These are phyloP conservation scores for Brassica rapa DNA, from an alignment of 345 rosid genomes.

Conservation along the genomic window DNA sequence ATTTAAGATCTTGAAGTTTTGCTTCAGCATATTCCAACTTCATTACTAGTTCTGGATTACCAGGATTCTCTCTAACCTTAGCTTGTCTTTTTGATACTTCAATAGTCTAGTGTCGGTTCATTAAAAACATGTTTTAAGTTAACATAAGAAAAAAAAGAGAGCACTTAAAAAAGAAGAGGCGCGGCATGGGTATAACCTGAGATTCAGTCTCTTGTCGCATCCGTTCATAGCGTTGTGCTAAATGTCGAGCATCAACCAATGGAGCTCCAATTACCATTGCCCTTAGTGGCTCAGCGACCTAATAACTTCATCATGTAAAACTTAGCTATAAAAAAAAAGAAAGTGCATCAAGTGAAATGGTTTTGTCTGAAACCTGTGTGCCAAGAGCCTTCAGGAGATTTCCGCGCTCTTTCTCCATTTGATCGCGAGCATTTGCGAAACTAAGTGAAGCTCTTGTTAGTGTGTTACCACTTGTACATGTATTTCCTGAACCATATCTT, in stretches of 20 bases:
- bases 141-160: background rate
- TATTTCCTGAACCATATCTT: conserved; percentile 83
- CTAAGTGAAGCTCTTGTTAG: conserved; percentile 71
- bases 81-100: conserved; percentile 88
- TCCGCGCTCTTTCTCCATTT: conserved; percentile 88
- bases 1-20: conserved; percentile 75
- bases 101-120: conserved; percentile 23
- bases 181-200: conserved; percentile 56
- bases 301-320: conserved; percentile 34
- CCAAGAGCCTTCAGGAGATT: conserved; percentile 80
- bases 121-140: background rate
- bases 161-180: background rate
- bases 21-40: conserved; percentile 78
- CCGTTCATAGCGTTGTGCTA: conserved; percentile 94
- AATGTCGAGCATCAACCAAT: conserved; percentile 92
- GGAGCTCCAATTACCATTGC: conserved; percentile 97
- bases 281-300: conserved; percentile 95
- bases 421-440: conserved; percentile 71
- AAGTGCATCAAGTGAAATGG: background rate
- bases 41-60: conserved; percentile 62
- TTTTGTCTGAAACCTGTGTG: conserved; percentile 62
- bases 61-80: conserved; percentile 69
- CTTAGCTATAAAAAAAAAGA: conserved; percentile 3
- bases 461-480: conserved; percentile 83
- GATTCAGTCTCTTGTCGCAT: conserved; percentile 94